These are phyloP conservation scores for Populus hybrid DNA, from an alignment of 441 rosid genomes.

Conservation along the genomic window DNA sequence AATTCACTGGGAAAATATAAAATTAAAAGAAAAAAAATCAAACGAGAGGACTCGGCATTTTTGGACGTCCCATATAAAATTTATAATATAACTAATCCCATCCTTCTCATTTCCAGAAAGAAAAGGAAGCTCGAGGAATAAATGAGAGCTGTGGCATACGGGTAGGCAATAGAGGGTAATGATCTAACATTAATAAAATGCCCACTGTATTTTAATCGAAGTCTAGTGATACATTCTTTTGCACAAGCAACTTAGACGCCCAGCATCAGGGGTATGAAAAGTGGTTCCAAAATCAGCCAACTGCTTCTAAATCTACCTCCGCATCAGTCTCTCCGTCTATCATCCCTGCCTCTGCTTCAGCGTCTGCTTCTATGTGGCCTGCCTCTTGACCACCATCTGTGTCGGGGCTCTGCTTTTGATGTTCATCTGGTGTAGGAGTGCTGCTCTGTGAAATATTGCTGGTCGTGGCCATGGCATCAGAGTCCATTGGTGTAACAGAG, in stretches of 20 bases:
- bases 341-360: slow-evolving; percentile 46
- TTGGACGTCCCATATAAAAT: neutral
- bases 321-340: slow-evolving; percentile 74
- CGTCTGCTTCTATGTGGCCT: slow-evolving; percentile 67
- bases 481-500: slow-evolving; percentile 52
- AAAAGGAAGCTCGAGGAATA: neutral
- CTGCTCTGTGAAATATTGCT: slow-evolving; percentile 41
- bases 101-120: neutral
- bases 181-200: too few relatives aligned
- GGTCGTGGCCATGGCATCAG: slow-evolving; percentile 38
- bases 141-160: neutral
- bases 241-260: neutral
- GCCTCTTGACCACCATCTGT: slow-evolving; percentile 69
- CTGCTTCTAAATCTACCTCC: slow-evolving; percentile 55
- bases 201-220: too few relatives aligned
- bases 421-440: slow-evolving; percentile 71
- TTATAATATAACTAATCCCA: too few relatives aligned
- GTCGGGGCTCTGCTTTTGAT: slow-evolving; percentile 72
- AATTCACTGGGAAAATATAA: too few relatives aligned
- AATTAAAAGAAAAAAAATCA: too few relatives aligned
- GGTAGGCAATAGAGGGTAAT: neutral
- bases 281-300: slow-evolving; percentile 22
- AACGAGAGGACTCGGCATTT: neutral
- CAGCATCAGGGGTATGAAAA: neutral
- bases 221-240: too few relatives aligned